phyloP scores from a whole-genome alignment of 75 land plant genomes.

The Larix kaempferi region DNA sequence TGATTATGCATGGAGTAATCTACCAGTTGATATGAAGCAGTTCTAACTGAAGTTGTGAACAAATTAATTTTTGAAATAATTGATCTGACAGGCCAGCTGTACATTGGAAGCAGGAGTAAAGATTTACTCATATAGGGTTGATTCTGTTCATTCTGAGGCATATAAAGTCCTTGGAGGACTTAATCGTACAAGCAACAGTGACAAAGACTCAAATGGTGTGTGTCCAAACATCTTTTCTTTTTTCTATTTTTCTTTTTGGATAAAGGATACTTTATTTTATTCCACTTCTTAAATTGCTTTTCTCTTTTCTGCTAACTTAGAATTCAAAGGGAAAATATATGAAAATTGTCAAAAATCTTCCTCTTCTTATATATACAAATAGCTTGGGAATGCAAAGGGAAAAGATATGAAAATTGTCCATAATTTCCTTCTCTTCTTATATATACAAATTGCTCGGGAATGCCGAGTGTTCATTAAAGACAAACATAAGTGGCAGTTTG shows the following conservation, averaged over 20 bases:
- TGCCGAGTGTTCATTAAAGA: too few species aligned
- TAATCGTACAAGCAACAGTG: conserved; percentile 64
- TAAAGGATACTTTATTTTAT: not conserved
- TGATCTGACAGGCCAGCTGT: conserved; percentile 79
- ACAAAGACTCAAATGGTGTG: conserved; percentile 6
- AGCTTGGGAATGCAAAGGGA: not conserved
- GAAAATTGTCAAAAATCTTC: too few species aligned
- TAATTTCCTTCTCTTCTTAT: not conserved
- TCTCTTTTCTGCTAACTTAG: too few species aligned
- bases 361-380: not conserved
- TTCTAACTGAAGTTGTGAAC: not conserved
- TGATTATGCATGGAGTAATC: not conserved
- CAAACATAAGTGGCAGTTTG: too few species aligned
- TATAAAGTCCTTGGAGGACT: conserved; percentile 97
- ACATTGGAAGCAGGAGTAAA: conserved; percentile 97
- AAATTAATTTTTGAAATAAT: not conserved
- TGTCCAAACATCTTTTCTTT: not conserved
- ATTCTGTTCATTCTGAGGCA: conserved; percentile 85
- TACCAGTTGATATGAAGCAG: not conserved
- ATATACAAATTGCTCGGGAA: not conserved
- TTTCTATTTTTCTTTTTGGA: not conserved
- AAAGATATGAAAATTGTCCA: too few species aligned
- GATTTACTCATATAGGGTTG: conserved; percentile 89
- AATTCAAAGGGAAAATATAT: too few species aligned
- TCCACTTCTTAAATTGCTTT: too few species aligned